Percentiles rank a stretch among this genome's conserved stretches.
Conservation (phyloP, 495 filamentous ascomycete genomes). For the Durotheca rogersii region DNA sequence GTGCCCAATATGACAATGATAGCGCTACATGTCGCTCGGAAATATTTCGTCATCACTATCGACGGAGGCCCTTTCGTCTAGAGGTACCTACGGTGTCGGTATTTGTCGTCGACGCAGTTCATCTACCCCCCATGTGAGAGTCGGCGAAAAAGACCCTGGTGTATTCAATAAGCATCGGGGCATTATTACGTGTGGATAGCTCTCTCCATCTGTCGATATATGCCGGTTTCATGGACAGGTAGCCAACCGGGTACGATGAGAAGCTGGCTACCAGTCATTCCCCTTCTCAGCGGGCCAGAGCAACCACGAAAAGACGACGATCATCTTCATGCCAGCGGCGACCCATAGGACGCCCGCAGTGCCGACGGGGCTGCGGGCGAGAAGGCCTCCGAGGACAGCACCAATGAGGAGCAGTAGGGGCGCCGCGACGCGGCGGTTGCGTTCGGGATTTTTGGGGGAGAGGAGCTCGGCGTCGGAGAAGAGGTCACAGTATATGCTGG, state of each 20-base stretch:
- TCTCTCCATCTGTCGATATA: too few species aligned
- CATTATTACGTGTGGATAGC: too few species aligned
- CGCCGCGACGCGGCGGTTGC: slow-evolving; percentile 59
- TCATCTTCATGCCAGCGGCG: slow-evolving; percentile 55
- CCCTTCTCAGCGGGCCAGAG: slow-evolving; percentile 51
- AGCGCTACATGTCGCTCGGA: too few species aligned
- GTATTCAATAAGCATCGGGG: too few species aligned
- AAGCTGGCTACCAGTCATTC: not conserved
- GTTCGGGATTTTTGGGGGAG: slow-evolving; percentile 52
- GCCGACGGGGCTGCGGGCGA: slow-evolving; percentile 57
- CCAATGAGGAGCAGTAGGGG: slow-evolving; percentile 60
- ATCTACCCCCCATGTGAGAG: too few species aligned
- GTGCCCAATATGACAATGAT: too few species aligned
- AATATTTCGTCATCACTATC: too few species aligned
- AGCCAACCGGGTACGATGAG: not conserved
- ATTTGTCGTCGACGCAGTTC: too few species aligned
- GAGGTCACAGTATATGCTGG: slow-evolving; percentile 70
- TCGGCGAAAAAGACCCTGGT: too few species aligned
- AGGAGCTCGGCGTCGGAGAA: slow-evolving; percentile 63
- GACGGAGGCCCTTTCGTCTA: too few species aligned
- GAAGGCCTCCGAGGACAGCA: slow-evolving; percentile 59
- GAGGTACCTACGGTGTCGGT: too few species aligned
- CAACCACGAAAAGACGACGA: slow-evolving; percentile 56
- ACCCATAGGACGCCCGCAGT: slow-evolving; percentile 65
- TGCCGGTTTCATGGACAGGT: too few species aligned